A percentile compares a stretch with the other conserved stretches of the same genome.
Evolutionary conservation across 2,329 filamentous ascomycete genomes (phyloP).

Genomic region (Fusarium agapanthi): DNA sequence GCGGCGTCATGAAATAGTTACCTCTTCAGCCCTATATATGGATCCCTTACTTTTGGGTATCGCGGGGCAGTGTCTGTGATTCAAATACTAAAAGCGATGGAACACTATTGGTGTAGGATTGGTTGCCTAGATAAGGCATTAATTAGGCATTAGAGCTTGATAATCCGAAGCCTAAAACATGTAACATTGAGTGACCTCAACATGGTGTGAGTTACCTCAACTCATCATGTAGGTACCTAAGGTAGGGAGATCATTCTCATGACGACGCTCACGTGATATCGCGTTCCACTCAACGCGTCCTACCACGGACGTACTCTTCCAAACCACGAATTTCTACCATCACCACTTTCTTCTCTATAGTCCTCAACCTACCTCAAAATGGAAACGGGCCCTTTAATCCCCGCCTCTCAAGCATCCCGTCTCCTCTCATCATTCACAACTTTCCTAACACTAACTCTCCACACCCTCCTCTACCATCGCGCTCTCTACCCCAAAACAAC

Average conservation of each 20-base stretch:
- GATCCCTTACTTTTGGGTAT: constrained; percentile 6
- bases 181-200: not conserved
- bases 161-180: not conserved
- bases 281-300: constrained; percentile 40
- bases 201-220: not conserved
- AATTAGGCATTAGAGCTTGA: not conserved
- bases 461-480: constrained; percentile 87
- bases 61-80: constrained; percentile 21
- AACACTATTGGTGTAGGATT: not conserved
- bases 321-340: constrained; percentile 7
- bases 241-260: not conserved
- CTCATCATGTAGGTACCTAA: not conserved
- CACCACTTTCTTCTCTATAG: not conserved
- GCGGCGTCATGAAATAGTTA: constrained; percentile 40
- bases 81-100: not conserved
- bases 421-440: constrained; percentile 77
- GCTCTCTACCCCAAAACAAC: constrained; percentile 78
- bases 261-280: constrained; percentile 37
- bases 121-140: not conserved
- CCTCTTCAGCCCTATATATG: constrained; percentile 45
- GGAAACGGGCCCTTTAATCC: constrained; percentile 38
- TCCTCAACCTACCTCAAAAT: not conserved
- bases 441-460: constrained; percentile 84
- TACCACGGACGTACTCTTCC: constrained; percentile 2
- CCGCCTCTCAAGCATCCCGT: constrained; percentile 46